Evolutionary conservation across 2,329 filamentous ascomycete species (phyloP).

Genomic region (Teratosphaeria viscida): DNA sequence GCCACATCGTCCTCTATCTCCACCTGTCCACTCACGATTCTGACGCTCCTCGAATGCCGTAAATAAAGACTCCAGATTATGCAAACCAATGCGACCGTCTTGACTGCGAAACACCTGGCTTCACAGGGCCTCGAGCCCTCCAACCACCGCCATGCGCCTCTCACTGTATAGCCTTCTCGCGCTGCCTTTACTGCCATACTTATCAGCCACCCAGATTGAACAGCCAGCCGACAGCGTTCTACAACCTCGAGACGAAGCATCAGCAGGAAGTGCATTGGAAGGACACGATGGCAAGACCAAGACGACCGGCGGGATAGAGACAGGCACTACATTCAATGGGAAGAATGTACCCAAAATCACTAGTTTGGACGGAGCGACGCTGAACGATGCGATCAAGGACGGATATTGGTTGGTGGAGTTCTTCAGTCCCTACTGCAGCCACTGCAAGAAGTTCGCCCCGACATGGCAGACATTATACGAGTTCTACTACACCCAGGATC

Average conservation of each 20-base stretch:
- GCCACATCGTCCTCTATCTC: no score
- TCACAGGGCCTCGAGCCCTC: constrained; percentile 1
- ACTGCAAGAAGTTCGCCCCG: constrained; percentile 72
- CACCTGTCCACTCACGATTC: no score
- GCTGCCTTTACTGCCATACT: constrained; percentile 6
- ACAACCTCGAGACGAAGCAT: constrained; percentile 4
- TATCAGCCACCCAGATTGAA: constrained; percentile 3
- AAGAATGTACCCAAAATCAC: constrained; percentile 55
- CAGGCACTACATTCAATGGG: constrained; percentile 52
- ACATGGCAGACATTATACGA: constrained; percentile 89
- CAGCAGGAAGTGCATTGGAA: constrained; percentile 8
- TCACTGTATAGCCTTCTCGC: not conserved
- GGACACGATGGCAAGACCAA: constrained; percentile 30
- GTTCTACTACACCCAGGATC: constrained; percentile 83
- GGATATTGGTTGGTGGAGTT: constrained; percentile 55
- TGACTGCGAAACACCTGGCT: not conserved
- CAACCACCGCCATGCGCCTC: not conserved
- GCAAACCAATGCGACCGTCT: not conserved
- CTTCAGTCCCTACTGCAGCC: constrained; percentile 46
- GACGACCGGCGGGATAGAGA: constrained; percentile 13
- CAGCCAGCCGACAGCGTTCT: constrained; percentile 5
- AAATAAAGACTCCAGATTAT: not conserved
- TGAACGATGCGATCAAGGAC: constrained; percentile 49
- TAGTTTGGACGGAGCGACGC: constrained; percentile 48
- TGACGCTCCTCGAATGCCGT: not conserved